Evolutionary conservation across 768 basidiomycete genomes (phyloP), one percentile per base, ranked within the genome.

Genomic region (Mycena filopes): DNA sequence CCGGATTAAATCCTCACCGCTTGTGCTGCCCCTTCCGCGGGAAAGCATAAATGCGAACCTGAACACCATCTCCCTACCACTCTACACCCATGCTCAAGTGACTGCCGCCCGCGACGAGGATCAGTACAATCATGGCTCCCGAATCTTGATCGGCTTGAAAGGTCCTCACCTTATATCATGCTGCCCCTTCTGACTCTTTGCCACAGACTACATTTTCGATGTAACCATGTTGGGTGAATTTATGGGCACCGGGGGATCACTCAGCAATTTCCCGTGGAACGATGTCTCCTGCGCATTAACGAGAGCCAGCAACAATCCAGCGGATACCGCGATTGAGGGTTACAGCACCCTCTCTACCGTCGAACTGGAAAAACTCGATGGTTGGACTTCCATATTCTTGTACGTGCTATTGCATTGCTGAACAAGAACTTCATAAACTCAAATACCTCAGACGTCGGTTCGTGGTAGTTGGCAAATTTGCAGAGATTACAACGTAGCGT

Each of bases 241-340:
- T 11, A 7, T 25, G 7, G 15, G n/a, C 3, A 5, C 13, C 12
- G 16, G 5, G 9, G 26, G 26, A 4, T 23, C 8, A 7, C 28
- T 42, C n/a, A 21, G 26, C 11, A 28, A 4, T 25, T 55, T 29
- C 15, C 23, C 54, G 4, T 20, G 20, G 5, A 41, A 29, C 12
- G 54, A 55, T 31, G 45, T 56, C n/a, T 56, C 55, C 5, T 56
- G 25, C 23, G 55, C 55, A 1, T 20, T 56, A 16, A 33, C 42
- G 12, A 56, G 45, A 20, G n/a, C n/a, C 20, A 56, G 55, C 43
- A 56, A 4, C 15, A 7, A n/a, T 12, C 5, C 8, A 6, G 42
- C 43, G 15, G 41, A 56, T 25, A 15, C 20, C 2, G 18, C 20
- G 4, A 23, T 46, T 2, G 10, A 16, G 7, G 55, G 55, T 5